A percentile compares a stretch with the other conserved stretches of the same genome.
phyloP scores from a whole-genome alignment of 208 protist species.

The Crithidia sp. region DNA sequence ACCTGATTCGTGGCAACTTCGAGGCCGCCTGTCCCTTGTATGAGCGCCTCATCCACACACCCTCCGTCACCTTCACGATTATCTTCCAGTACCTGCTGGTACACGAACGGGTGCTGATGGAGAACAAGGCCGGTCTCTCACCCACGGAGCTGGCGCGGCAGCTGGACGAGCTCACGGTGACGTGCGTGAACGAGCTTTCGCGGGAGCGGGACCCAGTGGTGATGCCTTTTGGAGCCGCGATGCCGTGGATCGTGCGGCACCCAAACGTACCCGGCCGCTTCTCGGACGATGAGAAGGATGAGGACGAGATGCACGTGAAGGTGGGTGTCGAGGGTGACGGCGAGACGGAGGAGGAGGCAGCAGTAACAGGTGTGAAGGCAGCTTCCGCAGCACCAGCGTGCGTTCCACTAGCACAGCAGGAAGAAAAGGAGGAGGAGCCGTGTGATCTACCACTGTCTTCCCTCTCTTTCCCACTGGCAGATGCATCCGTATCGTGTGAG shows the following conservation, averaged over 20 bases:
- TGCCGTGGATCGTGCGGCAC: conserved; percentile 7
- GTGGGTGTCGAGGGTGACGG: not conserved
- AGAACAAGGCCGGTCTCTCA: conserved; percentile 18
- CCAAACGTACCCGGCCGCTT: conserved; percentile 1
- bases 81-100: conserved; percentile 10
- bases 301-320: conserved; percentile 1
- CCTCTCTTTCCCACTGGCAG: no score
- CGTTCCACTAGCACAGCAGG: no score
- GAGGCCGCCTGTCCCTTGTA: conserved; percentile 9
- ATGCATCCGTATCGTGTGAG: no score
- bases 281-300: conserved; percentile 1
- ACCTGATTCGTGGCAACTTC: conserved; percentile 20
- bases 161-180: conserved; percentile 23
- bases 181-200: conserved; percentile 15
- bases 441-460: no score
- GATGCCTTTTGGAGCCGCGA: conserved; percentile 7
- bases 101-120: conserved; percentile 18
- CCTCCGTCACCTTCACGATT: conserved; percentile 3
- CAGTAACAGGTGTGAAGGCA: no score
- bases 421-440: no score
- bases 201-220: not conserved
- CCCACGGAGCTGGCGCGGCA: conserved; percentile 26
- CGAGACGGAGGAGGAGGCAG: not conserved
- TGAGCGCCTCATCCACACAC: not conserved
- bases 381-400: no score